A percentile compares a stretch with the other conserved stretches of the same genome.
Evolutionary conservation across 2,329 filamentous ascomycete genomes (phyloP).

Genomic region (Teratosphaeria gauchensis): DNA sequence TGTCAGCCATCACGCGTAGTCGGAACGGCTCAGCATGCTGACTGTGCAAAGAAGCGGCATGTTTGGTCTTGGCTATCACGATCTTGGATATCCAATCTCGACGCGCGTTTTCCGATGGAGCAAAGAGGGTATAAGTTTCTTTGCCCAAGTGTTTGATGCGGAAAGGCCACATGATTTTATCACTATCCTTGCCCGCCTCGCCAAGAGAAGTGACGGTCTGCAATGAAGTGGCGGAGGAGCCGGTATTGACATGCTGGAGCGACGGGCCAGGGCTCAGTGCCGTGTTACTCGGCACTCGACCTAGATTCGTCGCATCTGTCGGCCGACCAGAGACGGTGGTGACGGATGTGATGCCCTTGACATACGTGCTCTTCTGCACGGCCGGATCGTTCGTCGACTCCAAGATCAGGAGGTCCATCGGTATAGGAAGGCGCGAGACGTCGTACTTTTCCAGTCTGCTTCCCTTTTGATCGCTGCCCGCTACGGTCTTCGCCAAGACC

Average conservation of each 20-base stretch:
- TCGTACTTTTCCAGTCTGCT: constrained; percentile 79
- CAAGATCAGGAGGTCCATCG: constrained; percentile 88
- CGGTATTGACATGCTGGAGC: constrained; percentile 59
- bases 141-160: constrained; percentile 90
- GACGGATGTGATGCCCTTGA: constrained; percentile 63
- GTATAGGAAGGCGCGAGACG: constrained; percentile 88
- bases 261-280: constrained; percentile 33
- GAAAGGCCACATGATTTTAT: constrained; percentile 84
- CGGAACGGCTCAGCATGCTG: constrained; percentile 96
- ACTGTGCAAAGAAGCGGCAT: constrained; percentile 76
- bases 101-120: constrained; percentile 62
- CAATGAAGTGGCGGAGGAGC: constrained; percentile 44
- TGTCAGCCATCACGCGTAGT: constrained; percentile 82
- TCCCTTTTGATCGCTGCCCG: constrained; percentile 56
- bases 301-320: constrained; percentile 42
- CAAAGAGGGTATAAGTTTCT: constrained; percentile 85
- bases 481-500: constrained; percentile 70
- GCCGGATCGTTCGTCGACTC: constrained; percentile 90
- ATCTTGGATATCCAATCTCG: constrained; percentile 90
- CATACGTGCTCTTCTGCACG: constrained; percentile 61
- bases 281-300: constrained; percentile 31
- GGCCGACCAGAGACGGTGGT: constrained; percentile 43
- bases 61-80: constrained; percentile 85
- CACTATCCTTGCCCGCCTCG: constrained; percentile 52
- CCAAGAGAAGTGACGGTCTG: constrained; percentile 44